Evolutionary conservation across 2,329 filamentous ascomycete genomes (phyloP).

Genomic region (Blumeria graminis): DNA sequence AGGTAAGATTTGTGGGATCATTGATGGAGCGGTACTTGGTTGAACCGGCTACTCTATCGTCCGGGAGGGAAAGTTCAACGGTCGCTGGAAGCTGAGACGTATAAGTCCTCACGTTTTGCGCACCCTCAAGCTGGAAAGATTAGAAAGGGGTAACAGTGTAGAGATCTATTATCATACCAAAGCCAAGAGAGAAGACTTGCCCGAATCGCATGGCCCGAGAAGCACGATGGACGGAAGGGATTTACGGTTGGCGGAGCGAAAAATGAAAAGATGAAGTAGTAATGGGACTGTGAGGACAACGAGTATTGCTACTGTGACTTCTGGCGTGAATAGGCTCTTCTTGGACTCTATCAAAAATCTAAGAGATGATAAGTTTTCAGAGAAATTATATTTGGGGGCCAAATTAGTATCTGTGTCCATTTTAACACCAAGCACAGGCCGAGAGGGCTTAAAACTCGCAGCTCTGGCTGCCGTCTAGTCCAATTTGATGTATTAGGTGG

Average conservation of each 20-base stretch:
- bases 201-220: slow-evolving; percentile 54
- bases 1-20: slow-evolving; percentile 30
- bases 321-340: neutral
- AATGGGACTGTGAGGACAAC: slow-evolving; percentile 29
- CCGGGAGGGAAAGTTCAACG: slow-evolving; percentile 29
- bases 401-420: too few relatives aligned
- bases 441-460: too few relatives aligned
- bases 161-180: slow-evolving; percentile 25
- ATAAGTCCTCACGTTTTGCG: slow-evolving; percentile 23
- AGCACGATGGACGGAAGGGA: slow-evolving; percentile 56
- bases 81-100: slow-evolving; percentile 36
- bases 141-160: slow-evolving; percentile 2
- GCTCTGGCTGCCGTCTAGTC: too few relatives aligned
- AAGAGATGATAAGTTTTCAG: too few relatives aligned
- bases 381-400: too few relatives aligned
- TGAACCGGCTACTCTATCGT: slow-evolving; percentile 25
- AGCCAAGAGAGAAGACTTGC: slow-evolving; percentile 76
- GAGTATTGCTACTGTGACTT: slow-evolving; percentile 1
- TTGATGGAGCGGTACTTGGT: slow-evolving; percentile 40
- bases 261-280: slow-evolving; percentile 49
- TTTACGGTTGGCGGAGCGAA: slow-evolving; percentile 39
- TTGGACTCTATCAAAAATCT: too few relatives aligned
- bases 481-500: too few relatives aligned
- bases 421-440: too few relatives aligned
- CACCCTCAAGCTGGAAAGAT: slow-evolving; percentile 26